Percentiles rank a stretch among this genome's conserved stretches.
phyloP scores from a whole-genome alignment of 768 basidiomycete species.

The Termitomyces heimii region DNA sequence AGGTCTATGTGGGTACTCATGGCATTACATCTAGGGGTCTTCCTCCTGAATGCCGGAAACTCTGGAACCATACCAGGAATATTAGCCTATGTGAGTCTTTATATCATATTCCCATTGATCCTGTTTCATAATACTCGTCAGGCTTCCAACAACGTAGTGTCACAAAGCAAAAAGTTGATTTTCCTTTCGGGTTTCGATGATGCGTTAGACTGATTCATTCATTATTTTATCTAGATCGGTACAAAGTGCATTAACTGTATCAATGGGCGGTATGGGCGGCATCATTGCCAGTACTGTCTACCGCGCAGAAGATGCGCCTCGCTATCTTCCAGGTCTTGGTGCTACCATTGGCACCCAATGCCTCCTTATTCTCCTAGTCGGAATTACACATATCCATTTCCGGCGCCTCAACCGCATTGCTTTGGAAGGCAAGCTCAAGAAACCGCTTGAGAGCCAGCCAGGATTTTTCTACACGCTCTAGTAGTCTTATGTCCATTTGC shows the following conservation, averaged over 20 bases:
- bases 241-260: constrained; percentile 33
- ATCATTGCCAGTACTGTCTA: constrained; percentile 37
- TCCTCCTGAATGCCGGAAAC: constrained; percentile 37
- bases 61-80: constrained; percentile 37
- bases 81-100: constrained; percentile 32
- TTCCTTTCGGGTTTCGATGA: background rate
- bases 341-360: constrained; percentile 35
- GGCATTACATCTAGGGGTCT: constrained; percentile 26
- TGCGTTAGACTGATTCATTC: background rate
- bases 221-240: constrained; percentile 19
- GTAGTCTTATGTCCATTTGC: background rate
- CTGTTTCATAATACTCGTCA: constrained; percentile 7
- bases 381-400: constrained; percentile 28
- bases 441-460: constrained; percentile 28
- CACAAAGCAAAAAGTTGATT: constrained; percentile 36
- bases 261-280: constrained; percentile 36
- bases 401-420: constrained; percentile 28
- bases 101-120: background rate
- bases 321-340: constrained; percentile 38
- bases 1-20: background rate
- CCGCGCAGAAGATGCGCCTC: constrained; percentile 35
- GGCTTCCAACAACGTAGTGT: constrained; percentile 41
- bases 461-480: constrained; percentile 34
- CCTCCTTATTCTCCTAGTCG: constrained; percentile 28
- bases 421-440: constrained; percentile 24